Conservation (phyloP, 306 rosid species). For the Fagus sylvatica region DNA sequence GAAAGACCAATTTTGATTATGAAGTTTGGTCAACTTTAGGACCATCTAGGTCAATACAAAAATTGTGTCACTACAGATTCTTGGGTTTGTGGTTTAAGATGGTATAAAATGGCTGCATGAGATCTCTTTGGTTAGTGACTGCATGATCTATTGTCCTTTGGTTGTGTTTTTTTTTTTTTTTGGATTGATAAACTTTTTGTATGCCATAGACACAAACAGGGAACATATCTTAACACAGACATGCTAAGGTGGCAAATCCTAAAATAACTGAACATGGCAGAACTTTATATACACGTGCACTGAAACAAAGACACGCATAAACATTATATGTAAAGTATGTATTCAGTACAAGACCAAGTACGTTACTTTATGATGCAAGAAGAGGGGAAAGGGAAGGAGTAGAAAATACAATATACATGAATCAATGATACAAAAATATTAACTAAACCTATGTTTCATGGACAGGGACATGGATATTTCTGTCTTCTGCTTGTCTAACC, state of each 20-base stretch:
- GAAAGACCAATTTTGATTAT: no score
- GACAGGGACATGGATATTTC: no score
- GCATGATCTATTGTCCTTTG: no score
- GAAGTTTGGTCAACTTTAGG: background rate
- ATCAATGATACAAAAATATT: no score
- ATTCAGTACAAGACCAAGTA: background rate
- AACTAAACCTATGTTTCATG: no score
- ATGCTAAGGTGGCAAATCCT: background rate
- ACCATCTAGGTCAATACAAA: background rate
- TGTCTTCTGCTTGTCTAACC: no score
- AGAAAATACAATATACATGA: no score
- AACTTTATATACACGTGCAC: background rate
- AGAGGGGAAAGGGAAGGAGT: no score
- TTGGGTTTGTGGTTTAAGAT: background rate
- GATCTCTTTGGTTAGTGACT: background rate
- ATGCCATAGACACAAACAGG: background rate
- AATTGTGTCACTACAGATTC: background rate
- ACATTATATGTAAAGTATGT: background rate
- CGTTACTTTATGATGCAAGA: no score
- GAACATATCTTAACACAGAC: background rate
- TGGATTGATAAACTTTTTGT: background rate
- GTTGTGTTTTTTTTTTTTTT: no score
- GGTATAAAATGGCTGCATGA: slow-evolving; percentile 1
- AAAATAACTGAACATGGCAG: background rate
- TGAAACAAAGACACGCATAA: background rate